These are phyloP conservation scores for Tolypocladium ovalisporum DNA, from an alignment of 2,329 filamentous ascomycete species.

Conservation along the genomic window DNA sequence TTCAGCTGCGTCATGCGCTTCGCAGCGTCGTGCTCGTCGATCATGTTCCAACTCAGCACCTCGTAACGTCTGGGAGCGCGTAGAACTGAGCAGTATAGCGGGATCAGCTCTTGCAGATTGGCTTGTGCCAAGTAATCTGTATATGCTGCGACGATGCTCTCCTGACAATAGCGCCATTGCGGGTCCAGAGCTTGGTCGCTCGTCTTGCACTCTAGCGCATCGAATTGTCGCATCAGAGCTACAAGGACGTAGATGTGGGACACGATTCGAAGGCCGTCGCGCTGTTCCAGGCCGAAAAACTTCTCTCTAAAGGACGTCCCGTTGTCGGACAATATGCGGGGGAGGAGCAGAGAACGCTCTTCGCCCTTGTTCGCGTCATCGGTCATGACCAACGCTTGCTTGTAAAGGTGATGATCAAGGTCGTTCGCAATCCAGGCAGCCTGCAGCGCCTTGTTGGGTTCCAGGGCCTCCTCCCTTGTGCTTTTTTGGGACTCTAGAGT, in stretches of 20 bases:
- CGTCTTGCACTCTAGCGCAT: slow-evolving; percentile 8
- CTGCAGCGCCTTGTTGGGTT: slow-evolving; percentile 66
- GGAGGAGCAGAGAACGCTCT: slow-evolving; percentile 15
- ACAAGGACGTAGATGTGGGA: slow-evolving; percentile 56
- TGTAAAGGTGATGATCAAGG: slow-evolving; percentile 43
- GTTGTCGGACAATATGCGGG: slow-evolving; percentile 10
- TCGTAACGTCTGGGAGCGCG: slow-evolving; percentile 52
- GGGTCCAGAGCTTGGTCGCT: slow-evolving; percentile 5
- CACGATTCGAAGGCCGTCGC: slow-evolving; percentile 56
- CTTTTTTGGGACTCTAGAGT: slow-evolving; percentile 45
- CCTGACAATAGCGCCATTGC: slow-evolving; percentile 37
- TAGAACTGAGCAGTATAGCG: slow-evolving; percentile 78
- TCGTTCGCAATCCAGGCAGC: slow-evolving; percentile 61
- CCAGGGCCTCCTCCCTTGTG: slow-evolving; percentile 46
- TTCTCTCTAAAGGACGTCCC: slow-evolving; percentile 28
- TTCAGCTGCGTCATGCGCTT: slow-evolving; percentile 59
- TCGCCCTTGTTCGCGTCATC: slow-evolving; percentile 10
- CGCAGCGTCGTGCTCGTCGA: slow-evolving; percentile 55
- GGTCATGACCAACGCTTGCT: slow-evolving; percentile 39
- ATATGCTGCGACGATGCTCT: slow-evolving; percentile 73
- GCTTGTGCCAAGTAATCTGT: slow-evolving; percentile 66
- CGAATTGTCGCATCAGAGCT: slow-evolving; percentile 54
- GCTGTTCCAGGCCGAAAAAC: slow-evolving; percentile 44
- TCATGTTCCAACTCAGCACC: slow-evolving; percentile 65
- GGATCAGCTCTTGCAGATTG: slow-evolving; percentile 67